Evolutionary conservation across 257 asterid genomes (phyloP), one percentile per base, ranked within the genome.

Genomic region (Penstemon davidsonii): DNA sequence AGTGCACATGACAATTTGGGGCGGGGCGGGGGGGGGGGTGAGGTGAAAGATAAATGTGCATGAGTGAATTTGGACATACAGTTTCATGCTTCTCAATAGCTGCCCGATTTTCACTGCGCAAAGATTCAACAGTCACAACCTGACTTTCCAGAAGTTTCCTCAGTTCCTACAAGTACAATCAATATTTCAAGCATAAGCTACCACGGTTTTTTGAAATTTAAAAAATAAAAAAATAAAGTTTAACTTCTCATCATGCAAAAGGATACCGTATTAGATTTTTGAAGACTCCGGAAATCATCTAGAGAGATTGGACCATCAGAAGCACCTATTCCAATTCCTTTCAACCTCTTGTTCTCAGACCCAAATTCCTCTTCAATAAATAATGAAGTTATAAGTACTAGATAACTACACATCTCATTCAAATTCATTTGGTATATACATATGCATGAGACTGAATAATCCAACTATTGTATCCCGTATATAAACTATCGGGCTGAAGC

Each of bases 281-380:
- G 96, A 74, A 94, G 86, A 83, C 96, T 91, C 45, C 95, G 91
- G 56, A 94, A 94, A 87, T 94, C 96, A 71, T 89, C 96, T 66
- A 94, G 96, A 61, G 96, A 91, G 66, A 94, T 76, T 52, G 99
- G 97, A 73, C 97, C 97, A 79, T 86, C 91, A 65, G 88, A 79
- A 75, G 96, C 78, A 67, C 97, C 97, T 68, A 94, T 85, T 55
- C 99, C 99, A 66, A 94, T 91, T 74, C 99, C 99, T 82, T 94
- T 91, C 59, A 79, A 72, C 75, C 92, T 86, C 79, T 94, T 94
- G 92, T 51, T 91, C 78, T 86, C 96, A 50, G 82, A 69, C 73
- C 78, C 80, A 59, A 75, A 74, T 59, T 82, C 96, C 81, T 88
- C 99, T 94, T 66, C 66, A 76, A 74, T 69, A 66, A 51, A 76